Percentiles rank a stretch among this genome's conserved stretches.
These are phyloP conservation scores for Trypanosoma congolense DNA, from an alignment of 208 protist genomes.

Conservation along the genomic window DNA sequence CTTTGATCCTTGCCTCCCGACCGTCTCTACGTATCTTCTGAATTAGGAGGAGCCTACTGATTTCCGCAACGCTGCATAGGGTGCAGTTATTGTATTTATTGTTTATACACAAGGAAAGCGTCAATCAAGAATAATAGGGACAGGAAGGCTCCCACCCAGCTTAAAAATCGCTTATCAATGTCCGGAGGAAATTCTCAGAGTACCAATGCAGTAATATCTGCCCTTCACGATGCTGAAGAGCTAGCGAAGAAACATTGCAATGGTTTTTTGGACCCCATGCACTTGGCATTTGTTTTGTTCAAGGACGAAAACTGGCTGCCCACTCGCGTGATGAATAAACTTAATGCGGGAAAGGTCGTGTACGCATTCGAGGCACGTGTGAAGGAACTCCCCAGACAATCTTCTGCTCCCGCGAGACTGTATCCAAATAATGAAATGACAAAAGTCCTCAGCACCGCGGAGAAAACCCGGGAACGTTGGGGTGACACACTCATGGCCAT, in stretches of 20 bases:
- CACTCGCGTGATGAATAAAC: constrained; percentile 55
- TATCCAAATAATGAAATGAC: constrained; percentile 70
- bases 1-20: too few species aligned
- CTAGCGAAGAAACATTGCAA: constrained; percentile 50
- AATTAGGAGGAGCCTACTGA: too few species aligned
- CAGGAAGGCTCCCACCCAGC: constrained; percentile 1
- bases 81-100: too few species aligned
- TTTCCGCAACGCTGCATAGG: too few species aligned
- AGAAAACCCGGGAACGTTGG: constrained; percentile 68
- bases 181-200: constrained; percentile 31
- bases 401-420: constrained; percentile 53
- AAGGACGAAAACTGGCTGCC: constrained; percentile 57
- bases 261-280: constrained; percentile 60
- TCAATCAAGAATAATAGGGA: constrained; percentile 14
- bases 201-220: constrained; percentile 50
- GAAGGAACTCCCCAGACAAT: constrained; percentile 52
- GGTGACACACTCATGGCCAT: constrained; percentile 70
- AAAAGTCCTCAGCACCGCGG: constrained; percentile 69
- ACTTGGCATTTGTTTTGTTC: constrained; percentile 57
- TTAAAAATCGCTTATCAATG: neutral
- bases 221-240: constrained; percentile 39
- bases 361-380: constrained; percentile 39
- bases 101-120: too few species aligned
- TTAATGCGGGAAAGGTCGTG: constrained; percentile 43
- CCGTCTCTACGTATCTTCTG: too few species aligned